phyloP scores from a whole-genome alignment of 2,329 filamentous ascomycete species.

The Phaeoacremonium minimum region DNA sequence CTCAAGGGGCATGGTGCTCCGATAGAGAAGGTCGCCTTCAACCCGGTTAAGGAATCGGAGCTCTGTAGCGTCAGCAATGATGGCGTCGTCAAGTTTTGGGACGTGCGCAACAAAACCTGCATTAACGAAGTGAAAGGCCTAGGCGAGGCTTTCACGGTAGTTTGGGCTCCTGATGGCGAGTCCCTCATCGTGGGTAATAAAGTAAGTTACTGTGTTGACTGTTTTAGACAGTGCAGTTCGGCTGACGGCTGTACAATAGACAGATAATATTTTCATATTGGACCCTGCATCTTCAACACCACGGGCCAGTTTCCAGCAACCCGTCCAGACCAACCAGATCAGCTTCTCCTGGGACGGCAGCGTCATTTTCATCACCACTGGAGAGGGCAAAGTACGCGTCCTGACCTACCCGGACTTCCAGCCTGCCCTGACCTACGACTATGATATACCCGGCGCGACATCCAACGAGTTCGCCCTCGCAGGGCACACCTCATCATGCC shows the following conservation, averaged over 20 bases:
- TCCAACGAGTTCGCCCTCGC: slow-evolving; percentile 56
- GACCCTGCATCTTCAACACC: slow-evolving; percentile 54
- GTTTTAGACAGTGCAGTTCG: background rate
- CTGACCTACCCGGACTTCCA: slow-evolving; percentile 63
- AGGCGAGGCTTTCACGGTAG: slow-evolving; percentile 65
- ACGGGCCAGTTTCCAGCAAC: slow-evolving; percentile 55
- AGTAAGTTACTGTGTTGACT: slow-evolving; percentile 30
- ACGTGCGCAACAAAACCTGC: slow-evolving; percentile 68
- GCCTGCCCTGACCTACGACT: slow-evolving; percentile 45
- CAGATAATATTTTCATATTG: slow-evolving; percentile 58
- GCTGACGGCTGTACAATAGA: slow-evolving; percentile 32
- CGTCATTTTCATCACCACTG: slow-evolving; percentile 67
- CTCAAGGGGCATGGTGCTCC: slow-evolving; percentile 61
- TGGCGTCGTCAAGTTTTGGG: slow-evolving; percentile 75
- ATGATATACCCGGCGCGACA: slow-evolving; percentile 20
- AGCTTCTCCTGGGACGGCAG: slow-evolving; percentile 70
- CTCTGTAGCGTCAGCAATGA: slow-evolving; percentile 71
- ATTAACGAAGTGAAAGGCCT: slow-evolving; percentile 65
- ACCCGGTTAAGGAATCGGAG: slow-evolving; percentile 72
- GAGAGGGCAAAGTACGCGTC: slow-evolving; percentile 67
- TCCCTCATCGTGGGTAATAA: slow-evolving; percentile 70
- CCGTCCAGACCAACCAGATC: slow-evolving; percentile 66
- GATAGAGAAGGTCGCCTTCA: slow-evolving; percentile 75
- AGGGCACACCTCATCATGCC: slow-evolving; percentile 70
- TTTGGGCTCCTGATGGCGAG: slow-evolving; percentile 69